Conservation (phyloP, 192 early-diverging fungal species). For the Coemansia biformis region DNA sequence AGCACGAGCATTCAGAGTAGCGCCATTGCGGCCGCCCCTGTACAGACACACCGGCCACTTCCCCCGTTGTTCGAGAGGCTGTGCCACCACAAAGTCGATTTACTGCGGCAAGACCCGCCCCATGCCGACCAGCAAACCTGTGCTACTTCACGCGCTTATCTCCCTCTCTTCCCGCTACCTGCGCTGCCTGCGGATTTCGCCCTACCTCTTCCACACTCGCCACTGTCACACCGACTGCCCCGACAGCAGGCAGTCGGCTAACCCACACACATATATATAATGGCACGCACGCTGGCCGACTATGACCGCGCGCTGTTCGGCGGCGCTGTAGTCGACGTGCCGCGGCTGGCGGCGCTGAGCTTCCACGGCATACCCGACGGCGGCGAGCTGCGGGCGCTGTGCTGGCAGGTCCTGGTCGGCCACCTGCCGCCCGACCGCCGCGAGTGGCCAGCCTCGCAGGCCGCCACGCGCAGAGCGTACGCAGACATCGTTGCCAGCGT, state of each 20-base stretch:
- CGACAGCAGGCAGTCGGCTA: no score
- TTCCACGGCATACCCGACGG: constrained; percentile 16
- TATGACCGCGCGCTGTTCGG: constrained; percentile 8
- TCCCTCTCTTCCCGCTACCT: no score
- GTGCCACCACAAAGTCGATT: no score
- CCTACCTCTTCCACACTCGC: no score
- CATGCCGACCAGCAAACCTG: no score
- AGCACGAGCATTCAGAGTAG: not conserved
- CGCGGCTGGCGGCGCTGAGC: constrained; percentile 14
- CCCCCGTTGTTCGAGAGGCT: no score
- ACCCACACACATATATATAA: no score
- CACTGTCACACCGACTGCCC: no score
- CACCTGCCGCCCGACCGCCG: constrained; percentile 16
- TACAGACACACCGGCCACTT: no score
- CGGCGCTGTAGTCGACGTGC: constrained; percentile 3
- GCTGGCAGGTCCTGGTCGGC: constrained; percentile 21
- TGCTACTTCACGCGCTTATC: no score
- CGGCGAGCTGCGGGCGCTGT: constrained; percentile 10
- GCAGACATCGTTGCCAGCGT: constrained; percentile 3
- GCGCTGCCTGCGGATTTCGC: no score
- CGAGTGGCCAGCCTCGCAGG: not conserved
- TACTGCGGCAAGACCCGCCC: no score
- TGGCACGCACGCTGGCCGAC: not conserved
- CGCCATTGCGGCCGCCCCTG: not conserved
- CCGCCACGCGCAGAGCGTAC: constrained; percentile 4